Percentiles rank a stretch among this genome's conserved stretches.
phyloP scores from a whole-genome alignment of 2,329 filamentous ascomycete species.

The Exophiala aquamarina region DNA sequence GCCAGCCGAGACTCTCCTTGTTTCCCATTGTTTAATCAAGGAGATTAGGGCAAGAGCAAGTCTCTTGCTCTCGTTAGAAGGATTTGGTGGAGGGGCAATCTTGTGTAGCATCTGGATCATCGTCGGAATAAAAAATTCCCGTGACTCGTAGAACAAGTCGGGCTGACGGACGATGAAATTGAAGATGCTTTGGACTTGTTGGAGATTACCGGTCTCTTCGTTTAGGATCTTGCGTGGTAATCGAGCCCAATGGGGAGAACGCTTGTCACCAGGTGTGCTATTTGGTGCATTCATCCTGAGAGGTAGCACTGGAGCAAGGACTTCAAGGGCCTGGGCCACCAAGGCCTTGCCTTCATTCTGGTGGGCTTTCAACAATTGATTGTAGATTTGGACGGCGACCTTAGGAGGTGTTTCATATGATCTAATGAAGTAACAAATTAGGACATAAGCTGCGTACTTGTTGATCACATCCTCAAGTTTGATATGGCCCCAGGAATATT shows the following conservation, averaged over 20 bases:
- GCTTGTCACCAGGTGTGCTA: slow-evolving; percentile 65
- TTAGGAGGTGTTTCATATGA: slow-evolving; percentile 95
- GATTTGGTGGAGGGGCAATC: slow-evolving; percentile 77
- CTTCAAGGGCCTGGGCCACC: slow-evolving; percentile 89
- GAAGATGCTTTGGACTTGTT: slow-evolving; percentile 96
- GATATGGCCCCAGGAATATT: slow-evolving; percentile 99
- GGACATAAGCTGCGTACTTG: slow-evolving; percentile 95
- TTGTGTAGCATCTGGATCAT: slow-evolving; percentile 89
- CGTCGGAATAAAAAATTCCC: slow-evolving; percentile 84
- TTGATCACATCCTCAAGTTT: slow-evolving; percentile 98
- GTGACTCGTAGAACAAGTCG: slow-evolving; percentile 89
- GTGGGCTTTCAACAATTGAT: slow-evolving; percentile 84
- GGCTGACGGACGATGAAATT: slow-evolving; percentile 93
- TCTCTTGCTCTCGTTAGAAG: slow-evolving; percentile 88
- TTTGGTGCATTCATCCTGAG: slow-evolving; percentile 64
- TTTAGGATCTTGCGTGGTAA: slow-evolving; percentile 86
- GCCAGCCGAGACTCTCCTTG: slow-evolving; percentile 62
- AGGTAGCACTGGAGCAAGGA: slow-evolving; percentile 90
- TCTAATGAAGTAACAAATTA: slow-evolving; percentile 96
- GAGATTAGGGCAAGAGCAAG: slow-evolving; percentile 87
- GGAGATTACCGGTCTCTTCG: slow-evolving; percentile 91
- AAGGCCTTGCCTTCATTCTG: slow-evolving; percentile 91
- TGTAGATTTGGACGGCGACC: slow-evolving; percentile 93
- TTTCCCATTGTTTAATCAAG: slow-evolving; percentile 90
- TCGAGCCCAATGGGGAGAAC: slow-evolving; percentile 80